Conservation (phyloP, 2,329 filamentous ascomycete genomes). For the Claviceps sp. region DNA sequence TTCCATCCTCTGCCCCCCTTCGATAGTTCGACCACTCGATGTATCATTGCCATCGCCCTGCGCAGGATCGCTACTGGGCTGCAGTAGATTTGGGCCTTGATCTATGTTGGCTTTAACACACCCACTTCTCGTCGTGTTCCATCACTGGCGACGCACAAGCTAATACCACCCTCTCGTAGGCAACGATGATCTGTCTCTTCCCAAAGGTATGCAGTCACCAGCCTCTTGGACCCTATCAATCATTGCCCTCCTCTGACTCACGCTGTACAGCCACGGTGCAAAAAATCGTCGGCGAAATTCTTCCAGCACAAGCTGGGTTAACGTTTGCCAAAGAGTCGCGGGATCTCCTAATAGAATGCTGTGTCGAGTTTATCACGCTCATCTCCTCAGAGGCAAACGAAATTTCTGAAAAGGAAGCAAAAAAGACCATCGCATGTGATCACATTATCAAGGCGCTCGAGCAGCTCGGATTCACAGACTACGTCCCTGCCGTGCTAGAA, state of each 20-base stretch:
- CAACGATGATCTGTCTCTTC: conserved; percentile 50
- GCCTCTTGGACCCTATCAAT: no score
- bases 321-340: conserved; percentile 91
- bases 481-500: conserved; percentile 74
- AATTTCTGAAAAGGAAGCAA: conserved; percentile 95
- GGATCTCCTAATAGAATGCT: conserved; percentile 94
- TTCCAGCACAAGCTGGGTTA: conserved; percentile 60
- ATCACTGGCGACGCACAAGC: conserved; percentile 6
- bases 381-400: conserved; percentile 98
- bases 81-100: conserved; percentile 10
- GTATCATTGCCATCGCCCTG: conserved; percentile 6
- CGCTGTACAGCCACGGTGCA: conserved; percentile 47
- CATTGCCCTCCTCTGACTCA: conserved; percentile 3
- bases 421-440: conserved; percentile 97
- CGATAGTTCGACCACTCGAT: conserved; percentile 6
- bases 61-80: conserved; percentile 17
- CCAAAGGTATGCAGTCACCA: conserved; percentile 35
- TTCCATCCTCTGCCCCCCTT: background rate
- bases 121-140: background rate
- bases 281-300: conserved; percentile 87
- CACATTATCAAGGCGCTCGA: conserved; percentile 93
- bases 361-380: conserved; percentile 96
- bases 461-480: conserved; percentile 84
- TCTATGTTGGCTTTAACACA: background rate
- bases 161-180: conserved; percentile 28